A percentile compares a stretch with the other conserved stretches of the same genome.
Conservation (phyloP, 805 yeast species). For the Kodamaea hsintzibuensis region DNA sequence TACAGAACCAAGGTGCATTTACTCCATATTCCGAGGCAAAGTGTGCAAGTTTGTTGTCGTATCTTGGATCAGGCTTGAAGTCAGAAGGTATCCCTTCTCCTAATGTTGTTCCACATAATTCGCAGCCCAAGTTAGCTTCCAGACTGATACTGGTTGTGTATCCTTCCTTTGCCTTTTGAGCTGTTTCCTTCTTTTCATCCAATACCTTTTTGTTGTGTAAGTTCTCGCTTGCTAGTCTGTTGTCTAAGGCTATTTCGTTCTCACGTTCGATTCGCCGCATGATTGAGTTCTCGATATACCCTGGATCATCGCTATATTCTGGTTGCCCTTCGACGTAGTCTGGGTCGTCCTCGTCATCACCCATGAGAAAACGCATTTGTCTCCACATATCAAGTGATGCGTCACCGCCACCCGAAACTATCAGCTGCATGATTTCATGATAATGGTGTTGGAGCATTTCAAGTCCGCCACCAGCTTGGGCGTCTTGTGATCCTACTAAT, state of each 20-base stretch:
- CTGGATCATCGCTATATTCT: constrained; percentile 6
- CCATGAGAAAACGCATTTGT: constrained; percentile 3
- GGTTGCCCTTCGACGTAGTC: constrained; percentile 7
- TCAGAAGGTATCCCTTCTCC: constrained; percentile 71
- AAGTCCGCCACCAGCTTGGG: neutral
- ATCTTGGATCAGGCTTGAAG: constrained; percentile 37
- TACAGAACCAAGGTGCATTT: constrained; percentile 69
- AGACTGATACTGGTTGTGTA: constrained; percentile 33
- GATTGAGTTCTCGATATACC: constrained; percentile 28
- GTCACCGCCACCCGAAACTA: neutral
- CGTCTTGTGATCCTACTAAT: constrained; percentile 1
- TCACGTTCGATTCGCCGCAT: constrained; percentile 42
- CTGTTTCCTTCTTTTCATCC: constrained; percentile 27
- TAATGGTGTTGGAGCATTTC: constrained; percentile 3
- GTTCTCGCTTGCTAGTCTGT: constrained; percentile 32
- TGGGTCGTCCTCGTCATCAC: constrained; percentile 6
- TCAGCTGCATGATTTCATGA: constrained; percentile 5
- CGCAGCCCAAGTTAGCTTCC: constrained; percentile 39
- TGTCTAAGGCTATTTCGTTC: constrained; percentile 37
- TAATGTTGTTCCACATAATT: constrained; percentile 68
- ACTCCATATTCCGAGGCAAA: constrained; percentile 29
- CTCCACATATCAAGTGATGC: neutral
- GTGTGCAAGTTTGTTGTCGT: constrained; percentile 26
- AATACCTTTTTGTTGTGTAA: constrained; percentile 30
- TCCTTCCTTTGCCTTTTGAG: constrained; percentile 23